A percentile compares a stretch with the other conserved stretches of the same genome.
phyloP scores from a whole-genome alignment of 345 rosid genomes.

The Stellera chamaejasme region DNA sequence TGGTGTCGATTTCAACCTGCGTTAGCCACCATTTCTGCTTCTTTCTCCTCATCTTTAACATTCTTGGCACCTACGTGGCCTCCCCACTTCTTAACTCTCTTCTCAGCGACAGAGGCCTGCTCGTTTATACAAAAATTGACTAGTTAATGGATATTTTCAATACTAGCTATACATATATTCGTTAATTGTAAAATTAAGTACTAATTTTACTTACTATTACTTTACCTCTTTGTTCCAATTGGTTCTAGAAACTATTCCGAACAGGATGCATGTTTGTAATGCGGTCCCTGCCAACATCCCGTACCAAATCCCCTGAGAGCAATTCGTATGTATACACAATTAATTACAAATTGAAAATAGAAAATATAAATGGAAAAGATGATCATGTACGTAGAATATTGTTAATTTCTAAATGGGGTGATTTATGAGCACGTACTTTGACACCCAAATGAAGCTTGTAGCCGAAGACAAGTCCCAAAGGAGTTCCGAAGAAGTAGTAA shows the following conservation, averaged over 20 bases:
- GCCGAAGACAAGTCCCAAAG: constrained; percentile 58
- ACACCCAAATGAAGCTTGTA: constrained; percentile 43
- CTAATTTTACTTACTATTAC: no score
- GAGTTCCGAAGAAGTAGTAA: constrained; percentile 64
- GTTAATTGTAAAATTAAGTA: not conserved
- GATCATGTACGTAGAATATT: not conserved
- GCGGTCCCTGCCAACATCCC: constrained; percentile 60
- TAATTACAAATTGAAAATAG: no score
- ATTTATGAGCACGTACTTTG: constrained; percentile 16
- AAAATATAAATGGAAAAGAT: not conserved
- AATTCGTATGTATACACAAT: not conserved
- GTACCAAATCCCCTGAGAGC: constrained; percentile 53
- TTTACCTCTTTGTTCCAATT: constrained; percentile 60
- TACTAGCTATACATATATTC: not conserved
- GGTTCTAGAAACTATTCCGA: constrained; percentile 45
- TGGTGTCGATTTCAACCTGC: no score
- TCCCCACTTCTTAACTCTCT: constrained; percentile 63
- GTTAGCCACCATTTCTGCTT: no score
- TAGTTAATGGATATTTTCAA: not conserved
- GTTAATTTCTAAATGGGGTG: not conserved
- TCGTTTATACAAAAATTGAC: not conserved
- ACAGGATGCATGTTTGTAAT: constrained; percentile 41
- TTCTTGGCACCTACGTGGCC: constrained; percentile 21
- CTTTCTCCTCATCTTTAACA: no score
- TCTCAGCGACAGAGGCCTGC: constrained; percentile 60